These are phyloP conservation scores for Entonaema liquescens DNA, from an alignment of 495 filamentous ascomycete genomes.

Conservation along the genomic window DNA sequence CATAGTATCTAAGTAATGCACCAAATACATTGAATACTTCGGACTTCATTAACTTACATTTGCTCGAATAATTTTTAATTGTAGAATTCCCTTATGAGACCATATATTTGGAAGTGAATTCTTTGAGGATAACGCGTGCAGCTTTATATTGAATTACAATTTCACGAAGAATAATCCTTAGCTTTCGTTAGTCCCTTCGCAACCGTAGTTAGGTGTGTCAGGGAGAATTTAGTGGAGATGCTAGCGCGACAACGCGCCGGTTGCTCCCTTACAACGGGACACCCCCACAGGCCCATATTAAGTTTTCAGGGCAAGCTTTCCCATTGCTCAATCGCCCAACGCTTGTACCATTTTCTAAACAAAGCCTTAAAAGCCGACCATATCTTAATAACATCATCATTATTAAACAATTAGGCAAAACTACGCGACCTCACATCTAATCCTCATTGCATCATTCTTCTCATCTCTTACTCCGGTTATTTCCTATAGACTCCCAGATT, in stretches of 20 bases:
- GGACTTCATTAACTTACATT: too few species aligned
- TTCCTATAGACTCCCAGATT: not conserved
- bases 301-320: conserved; percentile 13
- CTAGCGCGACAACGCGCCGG: conserved; percentile 13
- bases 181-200: not conserved
- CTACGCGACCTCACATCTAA: conserved; percentile 4
- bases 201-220: not conserved
- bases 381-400: conserved; percentile 28
- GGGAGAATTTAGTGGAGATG: not conserved
- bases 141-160: not conserved
- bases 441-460: conserved; percentile 18
- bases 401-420: conserved; percentile 14
- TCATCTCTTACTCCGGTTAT: not conserved
- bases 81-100: too few species aligned
- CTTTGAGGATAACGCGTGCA: not conserved
- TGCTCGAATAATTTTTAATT: too few species aligned
- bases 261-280: conserved; percentile 40
- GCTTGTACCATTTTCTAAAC: conserved; percentile 34
- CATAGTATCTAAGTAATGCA: too few species aligned
- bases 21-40: too few species aligned
- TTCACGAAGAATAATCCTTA: not conserved
- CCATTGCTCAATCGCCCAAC: conserved; percentile 33
- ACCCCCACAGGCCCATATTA: conserved; percentile 18
- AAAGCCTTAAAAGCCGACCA: conserved; percentile 2
- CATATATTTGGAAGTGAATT: not conserved